Percentiles rank a stretch among this genome's conserved stretches.
Conservation (phyloP, 148 eudicot genomes). For the Rhododendron vialii region DNA sequence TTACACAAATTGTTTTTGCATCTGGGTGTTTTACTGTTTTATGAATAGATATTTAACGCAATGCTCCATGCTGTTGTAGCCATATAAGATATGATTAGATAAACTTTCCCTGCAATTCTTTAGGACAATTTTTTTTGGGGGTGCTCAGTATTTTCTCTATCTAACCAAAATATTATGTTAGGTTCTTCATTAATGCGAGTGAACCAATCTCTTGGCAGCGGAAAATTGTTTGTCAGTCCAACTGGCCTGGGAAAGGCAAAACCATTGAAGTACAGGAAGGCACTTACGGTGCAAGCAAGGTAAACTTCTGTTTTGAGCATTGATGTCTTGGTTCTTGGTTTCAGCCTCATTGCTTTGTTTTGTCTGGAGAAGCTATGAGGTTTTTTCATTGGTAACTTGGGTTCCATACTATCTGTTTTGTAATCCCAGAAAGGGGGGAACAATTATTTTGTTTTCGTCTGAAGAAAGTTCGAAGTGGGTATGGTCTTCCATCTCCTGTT, state of each 20-base stretch:
- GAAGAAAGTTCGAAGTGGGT: neutral
- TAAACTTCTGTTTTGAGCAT: slow-evolving; percentile 1
- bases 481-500: neutral
- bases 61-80: neutral
- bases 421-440: neutral
- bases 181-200: slow-evolving; percentile 34
- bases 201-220: slow-evolving; percentile 35
- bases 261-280: slow-evolving; percentile 8
- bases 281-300: slow-evolving; percentile 30
- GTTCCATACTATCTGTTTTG: neutral
- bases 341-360: neutral
- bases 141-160: neutral
- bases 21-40: neutral
- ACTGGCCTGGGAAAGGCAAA: slow-evolving; percentile 17
- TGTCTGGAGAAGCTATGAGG: slow-evolving; percentile 1
- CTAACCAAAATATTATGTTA: slow-evolving; percentile 7
- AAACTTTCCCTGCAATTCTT: neutral
- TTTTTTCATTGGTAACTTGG: neutral
- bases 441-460: neutral
- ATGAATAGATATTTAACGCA: neutral
- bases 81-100: neutral
- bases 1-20: neutral
- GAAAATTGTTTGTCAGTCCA: slow-evolving; percentile 30
- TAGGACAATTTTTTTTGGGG: neutral
- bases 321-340: neutral